phyloP scores from a whole-genome alignment of 805 yeast species.

The Saturnispora mendoncae region DNA sequence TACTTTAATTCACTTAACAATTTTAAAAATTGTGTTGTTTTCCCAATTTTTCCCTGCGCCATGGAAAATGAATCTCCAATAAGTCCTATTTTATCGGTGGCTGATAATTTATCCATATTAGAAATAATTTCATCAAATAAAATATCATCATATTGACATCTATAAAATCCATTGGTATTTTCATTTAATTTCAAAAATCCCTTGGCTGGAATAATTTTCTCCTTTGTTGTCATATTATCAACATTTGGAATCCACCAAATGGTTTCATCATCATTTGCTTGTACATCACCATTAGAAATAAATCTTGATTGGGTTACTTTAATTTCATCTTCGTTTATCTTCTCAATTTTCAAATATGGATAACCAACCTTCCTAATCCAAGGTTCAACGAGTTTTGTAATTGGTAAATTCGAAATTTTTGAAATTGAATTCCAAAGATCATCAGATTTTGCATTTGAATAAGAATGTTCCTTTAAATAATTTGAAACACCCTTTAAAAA shows the following conservation, averaged over 20 bases:
- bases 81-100: slow-evolving; percentile 45
- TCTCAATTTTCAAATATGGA: slow-evolving; percentile 51
- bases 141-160: slow-evolving; percentile 42
- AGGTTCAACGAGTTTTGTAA: slow-evolving; percentile 48
- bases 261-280: slow-evolving; percentile 38
- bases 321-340: slow-evolving; percentile 30
- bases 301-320: slow-evolving; percentile 50
- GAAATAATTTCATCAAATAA: slow-evolving; percentile 34
- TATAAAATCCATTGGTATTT: slow-evolving; percentile 42
- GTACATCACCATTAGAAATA: slow-evolving; percentile 44
- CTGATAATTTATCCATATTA: slow-evolving; percentile 31
- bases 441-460: slow-evolving; percentile 61
- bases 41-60: slow-evolving; percentile 37
- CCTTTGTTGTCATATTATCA: slow-evolving; percentile 20
- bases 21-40: slow-evolving; percentile 37
- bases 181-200: slow-evolving; percentile 38
- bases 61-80: slow-evolving; percentile 45
- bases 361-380: slow-evolving; percentile 73
- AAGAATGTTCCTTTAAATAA: slow-evolving; percentile 56
- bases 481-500: slow-evolving; percentile 67
- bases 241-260: slow-evolving; percentile 51
- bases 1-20: slow-evolving; percentile 30
- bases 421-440: slow-evolving; percentile 66
- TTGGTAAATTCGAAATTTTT: slow-evolving; percentile 54
- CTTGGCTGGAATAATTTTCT: slow-evolving; percentile 15